Percentiles rank a stretch among this genome's conserved stretches.
Conservation (phyloP, 805 yeast genomes). For the Yamadazyma akitaensis region DNA sequence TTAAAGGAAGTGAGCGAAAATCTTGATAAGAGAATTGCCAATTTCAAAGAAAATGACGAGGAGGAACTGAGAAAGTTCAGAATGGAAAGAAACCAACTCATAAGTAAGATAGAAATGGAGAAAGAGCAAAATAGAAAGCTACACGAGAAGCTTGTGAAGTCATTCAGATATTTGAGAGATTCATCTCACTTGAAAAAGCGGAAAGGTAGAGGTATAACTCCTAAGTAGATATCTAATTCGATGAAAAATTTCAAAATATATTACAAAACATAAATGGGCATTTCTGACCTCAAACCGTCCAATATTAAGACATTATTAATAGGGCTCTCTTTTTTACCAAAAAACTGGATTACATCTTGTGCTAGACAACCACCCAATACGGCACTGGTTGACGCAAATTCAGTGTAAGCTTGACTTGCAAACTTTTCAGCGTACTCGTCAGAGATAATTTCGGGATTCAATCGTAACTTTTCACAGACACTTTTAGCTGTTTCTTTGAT, state of each 20-base stretch:
- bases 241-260: neutral
- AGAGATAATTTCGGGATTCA: conserved; percentile 42
- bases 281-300: conserved; percentile 67
- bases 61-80: conserved; percentile 20
- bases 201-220: conserved; percentile 39
- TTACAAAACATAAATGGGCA: conserved; percentile 68
- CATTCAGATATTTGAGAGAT: conserved; percentile 34
- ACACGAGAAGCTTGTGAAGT: conserved; percentile 26
- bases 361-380: conserved; percentile 86
- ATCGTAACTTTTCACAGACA: conserved; percentile 29
- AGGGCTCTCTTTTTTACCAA: conserved; percentile 75
- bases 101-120: conserved; percentile 23
- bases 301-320: conserved; percentile 75
- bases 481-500: conserved; percentile 26
- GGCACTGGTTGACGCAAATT: conserved; percentile 81
- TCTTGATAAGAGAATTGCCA: conserved; percentile 18
- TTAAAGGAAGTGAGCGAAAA: conserved; percentile 19
- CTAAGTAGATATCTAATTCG: conserved; percentile 14
- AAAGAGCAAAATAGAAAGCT: conserved; percentile 21
- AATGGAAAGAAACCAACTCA: conserved; percentile 17
- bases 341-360: conserved; percentile 82
- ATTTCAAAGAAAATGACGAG: conserved; percentile 19
- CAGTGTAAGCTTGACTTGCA: conserved; percentile 52
- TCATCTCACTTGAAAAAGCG: conserved; percentile 42
- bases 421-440: conserved; percentile 42